Evolutionary conservation across 305 asterid genomes (phyloP).

Genomic region (Solanum aculeatissimum): DNA sequence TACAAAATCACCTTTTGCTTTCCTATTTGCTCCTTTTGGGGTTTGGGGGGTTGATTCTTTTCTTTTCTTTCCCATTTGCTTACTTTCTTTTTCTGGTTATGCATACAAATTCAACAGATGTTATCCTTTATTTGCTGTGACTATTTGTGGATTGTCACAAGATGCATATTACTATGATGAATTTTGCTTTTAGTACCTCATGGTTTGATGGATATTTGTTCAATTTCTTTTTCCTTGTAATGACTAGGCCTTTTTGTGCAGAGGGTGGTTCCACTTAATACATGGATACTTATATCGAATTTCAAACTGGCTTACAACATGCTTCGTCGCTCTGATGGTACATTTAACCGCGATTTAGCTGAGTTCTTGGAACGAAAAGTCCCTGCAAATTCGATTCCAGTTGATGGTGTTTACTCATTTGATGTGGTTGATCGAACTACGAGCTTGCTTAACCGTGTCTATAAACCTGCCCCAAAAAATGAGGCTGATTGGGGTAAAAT

Average conservation of each 20-base stretch:
- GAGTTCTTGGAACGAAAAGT: constrained; percentile 84
- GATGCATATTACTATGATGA: neutral
- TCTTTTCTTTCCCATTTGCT: constrained; percentile 4
- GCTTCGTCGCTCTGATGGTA: constrained; percentile 89
- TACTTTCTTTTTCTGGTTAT: constrained; percentile 20
- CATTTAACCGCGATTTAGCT: constrained; percentile 67
- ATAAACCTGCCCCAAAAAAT: constrained; percentile 29
- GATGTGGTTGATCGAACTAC: constrained; percentile 73
- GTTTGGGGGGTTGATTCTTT: constrained; percentile 1
- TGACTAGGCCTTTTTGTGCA: constrained; percentile 10
- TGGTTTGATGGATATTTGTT: neutral
- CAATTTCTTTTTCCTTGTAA: neutral
- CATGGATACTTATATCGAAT: constrained; percentile 84
- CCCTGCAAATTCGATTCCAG: constrained; percentile 56
- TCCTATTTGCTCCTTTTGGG: constrained; percentile 14
- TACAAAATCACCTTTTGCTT: constrained; percentile 7
- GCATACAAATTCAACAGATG: neutral
- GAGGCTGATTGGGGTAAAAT: constrained; percentile 32
- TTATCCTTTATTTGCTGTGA: neutral
- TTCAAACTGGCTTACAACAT: constrained; percentile 83
- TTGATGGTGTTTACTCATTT: constrained; percentile 67
- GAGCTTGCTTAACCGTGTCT: constrained; percentile 56
- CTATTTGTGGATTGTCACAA: neutral
- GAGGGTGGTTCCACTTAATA: constrained; percentile 80
- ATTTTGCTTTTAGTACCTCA: neutral